Base-by-base conservation (phyloP, 2,329 filamentous ascomycete species). In the Cytospora leucostoma region DNA sequence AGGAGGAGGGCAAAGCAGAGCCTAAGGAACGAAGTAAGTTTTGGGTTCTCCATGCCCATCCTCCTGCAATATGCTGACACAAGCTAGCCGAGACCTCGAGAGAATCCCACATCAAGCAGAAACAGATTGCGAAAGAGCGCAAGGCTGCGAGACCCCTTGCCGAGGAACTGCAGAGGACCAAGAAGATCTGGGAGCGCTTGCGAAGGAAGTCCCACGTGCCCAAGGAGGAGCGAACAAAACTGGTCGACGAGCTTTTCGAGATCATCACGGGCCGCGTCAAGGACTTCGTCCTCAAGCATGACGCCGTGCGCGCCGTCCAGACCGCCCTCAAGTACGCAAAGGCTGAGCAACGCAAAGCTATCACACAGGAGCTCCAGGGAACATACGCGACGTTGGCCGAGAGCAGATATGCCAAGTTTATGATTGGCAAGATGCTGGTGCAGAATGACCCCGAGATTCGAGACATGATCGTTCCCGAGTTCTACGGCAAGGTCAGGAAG, bases 251-350 rank as follows among this genome's bases (percentile, higher is more conserved):
- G 79, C 84, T 99, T 33, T 98, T 96, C 76, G 83, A 84, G 63
- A 96, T 99, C 72, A 91, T 97, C 71, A 95, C 91, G 32, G 94
- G 93, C 59, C 87, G 91, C 63, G 90, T 98, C 71, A 92, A 92
- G 77, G 95, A 98, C 67, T 97, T 98, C 69, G 94, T 97, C 21
- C 91, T 99, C 79, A 99, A 99, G 84, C 95, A 99, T 76, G 95
- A 99, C 74, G 92, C 93, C 40, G 94, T 97, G n/a, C 87, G 95
- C 69, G 93, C 97, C 50, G 90, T 99, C 33, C 95, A 99, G 79
- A 97, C 93, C 13, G 95, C 94, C 44, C 86, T 99, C 78, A 99
- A 99, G 77, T 99, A 99, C 77, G 90, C 92, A 55, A 96, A 89
- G 53, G 82, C 87, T 61, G 89, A 91, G 65, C 93, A 97, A 78